Conservation (phyloP, 2,329 filamentous ascomycete species). For the Acrocalymma vagum region DNA sequence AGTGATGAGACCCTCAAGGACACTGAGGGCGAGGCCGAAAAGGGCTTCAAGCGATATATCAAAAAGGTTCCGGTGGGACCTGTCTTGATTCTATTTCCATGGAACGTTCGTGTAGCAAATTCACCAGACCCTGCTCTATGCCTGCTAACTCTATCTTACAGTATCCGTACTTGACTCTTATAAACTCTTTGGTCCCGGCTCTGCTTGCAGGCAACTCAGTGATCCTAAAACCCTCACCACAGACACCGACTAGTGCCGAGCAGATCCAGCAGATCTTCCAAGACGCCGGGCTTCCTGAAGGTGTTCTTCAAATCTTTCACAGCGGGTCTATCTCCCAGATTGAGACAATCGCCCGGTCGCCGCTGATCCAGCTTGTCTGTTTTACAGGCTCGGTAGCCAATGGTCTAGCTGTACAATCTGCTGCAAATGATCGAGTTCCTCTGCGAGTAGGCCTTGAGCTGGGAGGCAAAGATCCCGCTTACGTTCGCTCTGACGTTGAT, state of each 20-base stretch:
- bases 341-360: constrained; percentile 79
- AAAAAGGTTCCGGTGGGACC: constrained; percentile 88
- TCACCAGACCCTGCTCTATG: too few relatives aligned
- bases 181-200: constrained; percentile 94
- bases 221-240: constrained; percentile 92
- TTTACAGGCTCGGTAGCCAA: constrained; percentile 94
- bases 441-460: constrained; percentile 90
- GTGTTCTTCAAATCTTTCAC: constrained; percentile 93
- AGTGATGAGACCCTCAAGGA: constrained; percentile 81
- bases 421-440: constrained; percentile 79
- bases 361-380: constrained; percentile 81
- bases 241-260: constrained; percentile 92
- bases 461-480: constrained; percentile 94
- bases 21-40: constrained; percentile 82
- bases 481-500: constrained; percentile 86
- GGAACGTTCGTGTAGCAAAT: constrained; percentile 77
- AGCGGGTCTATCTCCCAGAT: constrained; percentile 80
- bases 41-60: constrained; percentile 90
- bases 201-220: constrained; percentile 89
- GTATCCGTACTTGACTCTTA: constrained; percentile 94
- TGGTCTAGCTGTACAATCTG: constrained; percentile 84
- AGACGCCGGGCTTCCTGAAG: constrained; percentile 80
- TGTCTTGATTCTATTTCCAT: constrained; percentile 89
- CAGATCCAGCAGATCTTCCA: constrained; percentile 79
- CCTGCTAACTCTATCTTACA: constrained; percentile 50